Evolutionary conservation across 352 stramenopile species (phyloP).

Genomic region (Phytophthora citrophthora): DNA sequence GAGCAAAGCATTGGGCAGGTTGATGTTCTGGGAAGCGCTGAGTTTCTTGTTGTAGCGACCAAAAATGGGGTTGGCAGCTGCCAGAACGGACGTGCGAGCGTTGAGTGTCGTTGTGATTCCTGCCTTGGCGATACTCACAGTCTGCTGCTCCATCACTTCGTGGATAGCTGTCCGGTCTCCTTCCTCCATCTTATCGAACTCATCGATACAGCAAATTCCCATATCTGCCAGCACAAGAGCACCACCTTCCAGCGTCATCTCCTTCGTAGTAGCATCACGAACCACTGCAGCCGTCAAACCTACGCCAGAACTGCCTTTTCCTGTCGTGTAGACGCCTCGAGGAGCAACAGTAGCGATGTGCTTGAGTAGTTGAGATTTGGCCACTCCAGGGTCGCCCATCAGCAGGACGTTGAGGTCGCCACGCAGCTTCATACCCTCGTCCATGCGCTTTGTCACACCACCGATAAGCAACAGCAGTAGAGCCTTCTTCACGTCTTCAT

Average conservation of each 20-base stretch:
- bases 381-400: conserved; percentile 98
- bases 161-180: conserved; percentile 98
- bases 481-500: conserved; percentile 99
- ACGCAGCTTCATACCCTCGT: conserved; percentile 96
- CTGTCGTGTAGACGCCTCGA: conserved; percentile 99
- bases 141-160: conserved; percentile 99
- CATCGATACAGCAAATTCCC: conserved; percentile 99
- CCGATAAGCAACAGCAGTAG: conserved; percentile 98
- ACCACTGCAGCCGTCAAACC: conserved; percentile 98
- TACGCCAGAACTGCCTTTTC: conserved; percentile 98
- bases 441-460: conserved; percentile 90
- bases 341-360: conserved; percentile 97
- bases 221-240: conserved; percentile 99
- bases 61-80: conserved; percentile 99
- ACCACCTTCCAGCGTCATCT: conserved; percentile 93
- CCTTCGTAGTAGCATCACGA: conserved; percentile 94
- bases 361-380: conserved; percentile 99
- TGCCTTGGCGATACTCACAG: conserved; percentile 98
- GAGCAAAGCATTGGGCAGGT: conserved; percentile 98
- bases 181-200: conserved; percentile 99
- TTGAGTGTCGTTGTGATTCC: conserved; percentile 99
- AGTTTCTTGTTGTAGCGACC: conserved; percentile 92
- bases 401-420: conserved; percentile 99
- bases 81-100: conserved; percentile 97
- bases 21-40: conserved; percentile 97